A percentile compares a stretch with the other conserved stretches of the same genome.
These are phyloP conservation scores for Knoxia roxburghii DNA, from an alignment of 257 asterid genomes.

Conservation along the genomic window DNA sequence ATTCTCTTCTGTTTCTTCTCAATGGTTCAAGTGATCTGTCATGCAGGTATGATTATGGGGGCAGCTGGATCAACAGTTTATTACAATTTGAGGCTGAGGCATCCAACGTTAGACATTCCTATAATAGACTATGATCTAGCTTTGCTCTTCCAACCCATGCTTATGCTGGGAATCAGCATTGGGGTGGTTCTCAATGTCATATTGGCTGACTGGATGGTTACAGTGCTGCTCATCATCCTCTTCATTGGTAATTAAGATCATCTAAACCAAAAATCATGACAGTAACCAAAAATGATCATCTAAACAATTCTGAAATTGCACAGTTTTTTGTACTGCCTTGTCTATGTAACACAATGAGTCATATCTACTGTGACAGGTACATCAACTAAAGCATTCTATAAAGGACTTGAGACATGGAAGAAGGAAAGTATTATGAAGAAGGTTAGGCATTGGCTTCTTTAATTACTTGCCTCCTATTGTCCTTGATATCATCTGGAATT, in stretches of 20 bases:
- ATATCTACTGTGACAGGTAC: constrained; percentile 24
- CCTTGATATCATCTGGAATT: not conserved
- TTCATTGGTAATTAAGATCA: constrained; percentile 22
- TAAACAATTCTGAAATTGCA: too few relatives aligned
- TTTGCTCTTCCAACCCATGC: constrained; percentile 35
- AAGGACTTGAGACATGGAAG: constrained; percentile 40
- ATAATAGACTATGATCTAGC: constrained; percentile 37
- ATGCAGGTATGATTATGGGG: constrained; percentile 37
- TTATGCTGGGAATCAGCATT: constrained; percentile 41
- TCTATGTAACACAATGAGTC: too few relatives aligned
- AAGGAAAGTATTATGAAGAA: constrained; percentile 29
- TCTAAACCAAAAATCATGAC: not conserved
- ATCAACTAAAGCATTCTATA: constrained; percentile 30
- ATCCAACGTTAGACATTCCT: constrained; percentile 36
- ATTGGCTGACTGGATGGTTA: constrained; percentile 42
- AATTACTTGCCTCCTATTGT: too few relatives aligned
- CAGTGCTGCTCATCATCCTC: constrained; percentile 34
- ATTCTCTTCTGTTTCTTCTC: not conserved
- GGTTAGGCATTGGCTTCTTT: constrained; percentile 10
- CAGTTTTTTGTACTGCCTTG: too few relatives aligned
- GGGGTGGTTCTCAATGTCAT: constrained; percentile 40
- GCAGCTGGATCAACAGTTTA: constrained; percentile 40
- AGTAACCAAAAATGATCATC: too few relatives aligned
- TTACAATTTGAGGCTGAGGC: constrained; percentile 32
- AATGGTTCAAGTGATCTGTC: not conserved